Evolutionary conservation across 1,139 yeast species (phyloP).

Genomic region (Saccharomyces hybrid): DNA sequence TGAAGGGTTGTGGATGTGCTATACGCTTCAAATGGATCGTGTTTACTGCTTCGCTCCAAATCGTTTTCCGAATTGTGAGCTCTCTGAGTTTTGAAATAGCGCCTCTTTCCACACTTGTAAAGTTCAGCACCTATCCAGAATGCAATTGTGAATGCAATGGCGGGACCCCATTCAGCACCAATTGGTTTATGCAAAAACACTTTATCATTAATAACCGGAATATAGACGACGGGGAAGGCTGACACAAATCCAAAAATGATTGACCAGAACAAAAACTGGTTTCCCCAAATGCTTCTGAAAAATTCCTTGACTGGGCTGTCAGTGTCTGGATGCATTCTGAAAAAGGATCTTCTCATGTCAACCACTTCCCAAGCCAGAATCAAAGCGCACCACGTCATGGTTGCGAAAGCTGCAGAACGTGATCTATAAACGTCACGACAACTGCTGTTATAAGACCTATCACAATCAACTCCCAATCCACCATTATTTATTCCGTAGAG

Average conservation of each 20-base stretch:
- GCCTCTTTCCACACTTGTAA: slow-evolving; percentile 62
- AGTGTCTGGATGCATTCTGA: slow-evolving; percentile 65
- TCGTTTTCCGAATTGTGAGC: slow-evolving; percentile 57
- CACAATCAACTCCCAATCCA: too few species aligned
- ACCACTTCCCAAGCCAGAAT: slow-evolving; percentile 87
- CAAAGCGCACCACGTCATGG: slow-evolving; percentile 87
- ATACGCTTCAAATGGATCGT: slow-evolving; percentile 57
- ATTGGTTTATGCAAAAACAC: slow-evolving; percentile 73
- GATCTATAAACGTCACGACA: slow-evolving; percentile 70
- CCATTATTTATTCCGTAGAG: slow-evolving; percentile 65
- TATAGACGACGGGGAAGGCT: slow-evolving; percentile 77
- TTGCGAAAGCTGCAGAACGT: slow-evolving; percentile 73
- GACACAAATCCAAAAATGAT: slow-evolving; percentile 62
- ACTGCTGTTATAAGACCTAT: slow-evolving; percentile 33
- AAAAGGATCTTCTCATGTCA: slow-evolving; percentile 66
- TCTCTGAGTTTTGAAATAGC: slow-evolving; percentile 35
- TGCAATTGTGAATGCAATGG: slow-evolving; percentile 54
- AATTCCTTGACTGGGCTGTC: slow-evolving; percentile 54
- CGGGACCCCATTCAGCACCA: slow-evolving; percentile 78
- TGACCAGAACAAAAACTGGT: slow-evolving; percentile 80
- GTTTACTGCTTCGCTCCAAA: slow-evolving; percentile 41
- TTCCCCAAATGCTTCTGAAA: slow-evolving; percentile 58
- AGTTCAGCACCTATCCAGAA: slow-evolving; percentile 56
- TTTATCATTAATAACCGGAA: slow-evolving; percentile 73
- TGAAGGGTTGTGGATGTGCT: slow-evolving; percentile 26